Conservation (phyloP, 495 filamentous ascomycete genomes). For the Amniculicola lignicola region DNA sequence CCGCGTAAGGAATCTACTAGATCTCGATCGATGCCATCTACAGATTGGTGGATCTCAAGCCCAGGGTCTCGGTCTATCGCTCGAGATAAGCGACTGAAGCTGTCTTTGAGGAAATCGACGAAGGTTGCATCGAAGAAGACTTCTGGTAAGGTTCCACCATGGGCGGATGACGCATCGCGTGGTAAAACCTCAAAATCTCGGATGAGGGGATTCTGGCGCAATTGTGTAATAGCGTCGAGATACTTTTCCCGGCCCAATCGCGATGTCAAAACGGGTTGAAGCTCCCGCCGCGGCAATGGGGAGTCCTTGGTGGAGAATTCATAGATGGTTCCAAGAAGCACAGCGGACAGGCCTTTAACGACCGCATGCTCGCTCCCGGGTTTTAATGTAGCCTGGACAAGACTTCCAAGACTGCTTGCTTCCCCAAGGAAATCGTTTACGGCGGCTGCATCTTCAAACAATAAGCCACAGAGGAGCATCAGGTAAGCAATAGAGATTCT, state of each 20-base stretch:
- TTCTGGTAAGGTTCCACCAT: constrained; percentile 67
- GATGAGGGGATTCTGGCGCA: constrained; percentile 77
- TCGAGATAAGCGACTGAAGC: constrained; percentile 79
- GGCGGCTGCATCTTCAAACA: constrained; percentile 87
- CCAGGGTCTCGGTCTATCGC: constrained; percentile 91
- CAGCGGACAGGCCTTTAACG: constrained; percentile 76
- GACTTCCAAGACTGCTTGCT: constrained; percentile 82
- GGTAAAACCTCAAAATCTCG: constrained; percentile 88
- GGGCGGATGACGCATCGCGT: constrained; percentile 59
- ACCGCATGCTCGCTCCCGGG: constrained; percentile 58
- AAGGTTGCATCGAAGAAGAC: constrained; percentile 84
- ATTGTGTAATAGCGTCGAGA: constrained; percentile 73
- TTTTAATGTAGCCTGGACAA: constrained; percentile 70
- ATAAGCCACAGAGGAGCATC: constrained; percentile 88
- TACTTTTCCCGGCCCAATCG: constrained; percentile 85
- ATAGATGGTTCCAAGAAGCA: constrained; percentile 84
- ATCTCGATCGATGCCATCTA: constrained; percentile 42
- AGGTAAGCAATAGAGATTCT: constrained; percentile 81
- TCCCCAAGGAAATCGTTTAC: constrained; percentile 95
- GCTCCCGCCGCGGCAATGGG: constrained; percentile 75
- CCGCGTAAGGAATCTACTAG: constrained; percentile 73
- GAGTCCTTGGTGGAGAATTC: constrained; percentile 98
- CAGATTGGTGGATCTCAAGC: constrained; percentile 63
- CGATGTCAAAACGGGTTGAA: constrained; percentile 76
- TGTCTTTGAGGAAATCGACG: constrained; percentile 92